Percentiles rank a stretch among this genome's conserved stretches.
These are phyloP conservation scores for Lecanoromycetidae sp. DNA, from an alignment of 2,329 filamentous ascomycete species.

Conservation along the genomic window DNA sequence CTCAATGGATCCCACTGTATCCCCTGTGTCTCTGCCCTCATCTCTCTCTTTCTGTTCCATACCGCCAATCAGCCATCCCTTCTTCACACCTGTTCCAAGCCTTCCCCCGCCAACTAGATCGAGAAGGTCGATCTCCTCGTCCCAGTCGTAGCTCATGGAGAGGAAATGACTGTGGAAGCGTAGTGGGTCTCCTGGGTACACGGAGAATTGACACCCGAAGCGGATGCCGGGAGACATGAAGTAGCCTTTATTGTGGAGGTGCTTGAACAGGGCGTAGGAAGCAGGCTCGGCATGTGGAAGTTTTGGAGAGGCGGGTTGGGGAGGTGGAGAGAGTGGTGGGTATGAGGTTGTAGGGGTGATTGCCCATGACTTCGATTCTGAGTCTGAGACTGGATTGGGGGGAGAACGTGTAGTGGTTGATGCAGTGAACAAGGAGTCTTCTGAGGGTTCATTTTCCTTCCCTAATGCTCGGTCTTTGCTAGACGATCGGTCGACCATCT, in stretches of 20 bases:
- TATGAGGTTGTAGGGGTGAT: conserved; percentile 38
- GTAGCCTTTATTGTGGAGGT: conserved; percentile 67
- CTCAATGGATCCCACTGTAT: conserved; percentile 2
- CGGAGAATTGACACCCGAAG: conserved; percentile 87
- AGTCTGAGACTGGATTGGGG: neutral
- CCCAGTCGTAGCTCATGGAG: conserved; percentile 72
- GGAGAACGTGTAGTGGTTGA: neutral
- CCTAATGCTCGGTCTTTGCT: neutral
- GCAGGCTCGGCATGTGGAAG: conserved; percentile 28
- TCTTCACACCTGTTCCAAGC: conserved; percentile 89
- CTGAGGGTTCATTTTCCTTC: neutral
- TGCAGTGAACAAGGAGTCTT: conserved; percentile 4
- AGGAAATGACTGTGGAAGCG: conserved; percentile 94
- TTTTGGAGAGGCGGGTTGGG: conserved; percentile 20
- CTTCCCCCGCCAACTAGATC: conserved; percentile 78
- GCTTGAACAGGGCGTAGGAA: conserved; percentile 65
- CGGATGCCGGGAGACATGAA: conserved; percentile 85
- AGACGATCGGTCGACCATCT: neutral
- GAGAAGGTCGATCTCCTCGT: conserved; percentile 71
- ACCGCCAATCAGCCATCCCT: conserved; percentile 79
- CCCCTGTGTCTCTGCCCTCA: conserved; percentile 26
- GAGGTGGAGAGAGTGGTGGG: conserved; percentile 31
- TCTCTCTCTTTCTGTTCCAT: conserved; percentile 27
- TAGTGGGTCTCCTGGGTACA: conserved; percentile 88
- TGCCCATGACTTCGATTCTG: conserved; percentile 14